phyloP scores from a whole-genome alignment of 495 filamentous ascomycete genomes.

The Hypoxylon trugodes region DNA sequence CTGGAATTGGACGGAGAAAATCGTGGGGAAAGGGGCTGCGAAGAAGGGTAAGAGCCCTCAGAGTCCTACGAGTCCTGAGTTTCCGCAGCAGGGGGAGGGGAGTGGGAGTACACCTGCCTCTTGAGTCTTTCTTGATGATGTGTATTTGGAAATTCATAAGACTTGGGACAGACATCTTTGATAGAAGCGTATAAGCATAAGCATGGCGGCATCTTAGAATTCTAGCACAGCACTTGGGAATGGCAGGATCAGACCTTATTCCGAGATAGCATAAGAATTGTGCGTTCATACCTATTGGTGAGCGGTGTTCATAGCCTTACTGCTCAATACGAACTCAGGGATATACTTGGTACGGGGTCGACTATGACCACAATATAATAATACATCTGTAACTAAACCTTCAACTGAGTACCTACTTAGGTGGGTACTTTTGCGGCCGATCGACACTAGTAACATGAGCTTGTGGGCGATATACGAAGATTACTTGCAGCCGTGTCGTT shows the following conservation, averaged over 20 bases:
- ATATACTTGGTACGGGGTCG: constrained; percentile 19
- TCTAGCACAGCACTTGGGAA: constrained; percentile 15
- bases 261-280: constrained; percentile 3
- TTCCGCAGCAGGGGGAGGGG: not conserved
- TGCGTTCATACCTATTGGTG: no score
- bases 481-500: no score
- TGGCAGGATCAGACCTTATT: constrained; percentile 3
- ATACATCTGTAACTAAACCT: no score
- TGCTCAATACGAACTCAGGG: no score
- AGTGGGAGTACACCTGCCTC: not conserved
- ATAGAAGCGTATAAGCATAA: constrained; percentile 14
- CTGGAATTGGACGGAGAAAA: constrained; percentile 68
- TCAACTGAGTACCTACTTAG: no score
- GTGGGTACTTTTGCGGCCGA: no score
- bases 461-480: no score
- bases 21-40: constrained; percentile 58
- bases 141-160: no score
- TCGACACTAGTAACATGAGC: no score
- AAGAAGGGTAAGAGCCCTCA: constrained; percentile 24
- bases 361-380: no score
- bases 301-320: not conserved
- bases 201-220: constrained; percentile 17
- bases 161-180: not conserved
- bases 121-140: not conserved
- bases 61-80: not conserved